These are phyloP conservation scores for Gossypium trilobum DNA, from an alignment of 441 rosid genomes.

Conservation along the genomic window DNA sequence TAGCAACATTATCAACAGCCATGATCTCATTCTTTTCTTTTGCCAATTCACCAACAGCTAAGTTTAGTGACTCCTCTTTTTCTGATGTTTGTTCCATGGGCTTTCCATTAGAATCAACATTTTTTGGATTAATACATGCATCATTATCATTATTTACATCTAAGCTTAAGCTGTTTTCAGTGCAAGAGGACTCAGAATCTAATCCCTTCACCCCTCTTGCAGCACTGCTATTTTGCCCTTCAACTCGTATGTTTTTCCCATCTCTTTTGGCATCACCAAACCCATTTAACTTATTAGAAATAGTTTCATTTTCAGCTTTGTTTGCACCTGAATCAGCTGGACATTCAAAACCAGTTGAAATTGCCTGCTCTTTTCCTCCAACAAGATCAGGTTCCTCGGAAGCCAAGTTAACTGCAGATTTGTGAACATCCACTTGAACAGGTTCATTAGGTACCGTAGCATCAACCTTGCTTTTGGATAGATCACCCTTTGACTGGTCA, in stretches of 20 bases:
- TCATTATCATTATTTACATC: slow-evolving; percentile 48
- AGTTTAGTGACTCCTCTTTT: slow-evolving; percentile 31
- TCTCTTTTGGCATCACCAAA: slow-evolving; percentile 35
- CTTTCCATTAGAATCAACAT: slow-evolving; percentile 38
- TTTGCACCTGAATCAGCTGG: slow-evolving; percentile 30
- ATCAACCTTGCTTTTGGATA: slow-evolving; percentile 39
- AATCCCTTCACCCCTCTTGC: slow-evolving; percentile 37
- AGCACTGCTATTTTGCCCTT: slow-evolving; percentile 30
- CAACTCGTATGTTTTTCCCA: slow-evolving; percentile 29
- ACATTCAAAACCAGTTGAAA: slow-evolving; percentile 34
- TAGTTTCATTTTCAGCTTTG: slow-evolving; percentile 34
- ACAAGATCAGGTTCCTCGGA: slow-evolving; percentile 28
- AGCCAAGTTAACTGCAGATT: slow-evolving; percentile 25
- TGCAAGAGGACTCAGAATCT: slow-evolving; percentile 65
- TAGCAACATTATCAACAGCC: slow-evolving; percentile 24
- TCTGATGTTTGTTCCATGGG: slow-evolving; percentile 29
- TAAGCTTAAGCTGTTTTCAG: slow-evolving; percentile 41
- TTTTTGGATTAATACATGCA: slow-evolving; percentile 29
- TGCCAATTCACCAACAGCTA: slow-evolving; percentile 34
- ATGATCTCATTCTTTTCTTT: slow-evolving; percentile 37
- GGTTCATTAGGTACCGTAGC: slow-evolving; percentile 25
- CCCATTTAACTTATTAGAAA: slow-evolving; percentile 35
- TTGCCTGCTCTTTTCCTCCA: slow-evolving; percentile 35
- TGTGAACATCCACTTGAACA: slow-evolving; percentile 28
- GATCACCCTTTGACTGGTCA: slow-evolving; percentile 29